These are phyloP conservation scores for Tritrichomonas foetus DNA, from an alignment of 208 protist species.

Conservation along the genomic window DNA sequence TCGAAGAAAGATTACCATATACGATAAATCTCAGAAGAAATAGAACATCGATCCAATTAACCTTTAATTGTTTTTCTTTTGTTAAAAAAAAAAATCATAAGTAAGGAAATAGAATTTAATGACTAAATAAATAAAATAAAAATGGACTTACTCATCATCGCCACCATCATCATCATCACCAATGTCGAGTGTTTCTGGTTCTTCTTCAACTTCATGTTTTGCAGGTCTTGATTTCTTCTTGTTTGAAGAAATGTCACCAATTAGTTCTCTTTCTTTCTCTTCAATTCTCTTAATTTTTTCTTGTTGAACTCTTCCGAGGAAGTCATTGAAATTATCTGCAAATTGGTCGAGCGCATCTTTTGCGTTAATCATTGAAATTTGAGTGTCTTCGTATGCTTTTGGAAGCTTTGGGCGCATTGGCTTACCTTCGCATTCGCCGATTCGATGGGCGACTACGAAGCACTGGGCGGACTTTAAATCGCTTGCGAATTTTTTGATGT, in stretches of 20 bases:
- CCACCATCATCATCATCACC: no score
- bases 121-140: no score
- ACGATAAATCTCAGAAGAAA: no score
- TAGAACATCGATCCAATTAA: no score
- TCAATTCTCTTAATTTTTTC: neutral
- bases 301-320: neutral
- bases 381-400: neutral
- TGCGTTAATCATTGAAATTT: neutral
- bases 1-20: no score
- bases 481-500: neutral
- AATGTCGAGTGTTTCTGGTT: no score
- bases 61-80: no score
- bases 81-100: no score
- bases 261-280: neutral
- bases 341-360: neutral
- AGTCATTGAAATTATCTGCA: neutral
- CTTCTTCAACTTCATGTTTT: no score
- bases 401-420: neutral
- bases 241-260: neutral
- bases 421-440: neutral
- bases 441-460: neutral
- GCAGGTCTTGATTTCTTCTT: neutral
- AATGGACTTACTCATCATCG: no score
- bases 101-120: no score
- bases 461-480: neutral